Conservation (phyloP, 2,329 filamentous ascomycete genomes). For the Colletotrichum cordylinicola region DNA sequence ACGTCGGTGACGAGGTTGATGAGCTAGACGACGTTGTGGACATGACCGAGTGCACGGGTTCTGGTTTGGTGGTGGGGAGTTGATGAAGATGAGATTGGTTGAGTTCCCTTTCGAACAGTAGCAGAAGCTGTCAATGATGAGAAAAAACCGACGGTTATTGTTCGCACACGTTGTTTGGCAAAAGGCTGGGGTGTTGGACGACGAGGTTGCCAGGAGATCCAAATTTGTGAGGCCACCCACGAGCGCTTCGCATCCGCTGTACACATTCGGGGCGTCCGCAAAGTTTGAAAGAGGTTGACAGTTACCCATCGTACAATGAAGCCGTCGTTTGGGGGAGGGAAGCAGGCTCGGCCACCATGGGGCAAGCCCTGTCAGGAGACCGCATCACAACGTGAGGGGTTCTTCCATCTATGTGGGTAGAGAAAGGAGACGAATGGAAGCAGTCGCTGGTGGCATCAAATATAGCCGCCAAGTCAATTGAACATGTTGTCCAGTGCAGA, state of each 20-base stretch:
- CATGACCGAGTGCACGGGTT: not conserved
- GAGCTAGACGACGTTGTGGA: not conserved
- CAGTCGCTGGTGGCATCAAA: not conserved
- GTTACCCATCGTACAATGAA: not conserved
- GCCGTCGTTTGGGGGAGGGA: fast-evolving
- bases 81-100: not conserved
- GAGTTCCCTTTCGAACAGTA: not conserved
- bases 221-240: not conserved
- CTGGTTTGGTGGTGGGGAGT: not conserved
- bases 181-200: not conserved
- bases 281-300: not conserved
- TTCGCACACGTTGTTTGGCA: not conserved
- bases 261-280: not conserved
- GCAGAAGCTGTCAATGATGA: not conserved
- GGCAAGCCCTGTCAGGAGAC: not conserved
- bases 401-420: not conserved
- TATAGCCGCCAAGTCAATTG: not conserved
- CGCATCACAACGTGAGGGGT: fast-evolving
- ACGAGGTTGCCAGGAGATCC: not conserved
- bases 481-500: not conserved
- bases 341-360: fast-evolving
- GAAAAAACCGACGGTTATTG: not conserved
- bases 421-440: not conserved
- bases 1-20: not conserved
- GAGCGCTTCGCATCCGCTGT: not conserved